Conservation (phyloP, 306 rosid genomes). For the Hippophae rhamnoides region DNA sequence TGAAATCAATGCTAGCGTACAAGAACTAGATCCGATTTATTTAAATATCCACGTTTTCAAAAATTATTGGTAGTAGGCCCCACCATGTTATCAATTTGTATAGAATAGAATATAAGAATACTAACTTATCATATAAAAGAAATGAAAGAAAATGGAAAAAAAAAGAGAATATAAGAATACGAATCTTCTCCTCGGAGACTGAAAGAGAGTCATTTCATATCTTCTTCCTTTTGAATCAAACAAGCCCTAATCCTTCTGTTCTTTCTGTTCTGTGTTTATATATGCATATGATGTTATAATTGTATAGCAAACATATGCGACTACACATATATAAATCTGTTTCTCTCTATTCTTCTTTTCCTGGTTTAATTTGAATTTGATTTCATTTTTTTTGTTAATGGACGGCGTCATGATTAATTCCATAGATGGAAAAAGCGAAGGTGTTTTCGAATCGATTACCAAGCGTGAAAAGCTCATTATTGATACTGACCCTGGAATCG, state of each 20-base stretch:
- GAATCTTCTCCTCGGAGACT: no score
- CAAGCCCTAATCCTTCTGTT: constrained; percentile 11
- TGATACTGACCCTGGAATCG: constrained; percentile 98
- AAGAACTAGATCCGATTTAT: no score
- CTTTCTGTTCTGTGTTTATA: background rate
- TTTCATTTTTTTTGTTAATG: background rate
- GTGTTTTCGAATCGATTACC: constrained; percentile 5
- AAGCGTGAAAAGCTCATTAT: constrained; percentile 63
- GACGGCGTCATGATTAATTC: constrained; percentile 16
- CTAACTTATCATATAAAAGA: no score
- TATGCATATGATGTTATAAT: background rate
- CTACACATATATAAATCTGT: background rate
- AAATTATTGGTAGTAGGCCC: no score
- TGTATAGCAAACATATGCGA: constrained; percentile 3
- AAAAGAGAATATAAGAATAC: no score
- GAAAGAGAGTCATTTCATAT: background rate
- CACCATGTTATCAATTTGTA: no score
- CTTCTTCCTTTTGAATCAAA: constrained; percentile 3
- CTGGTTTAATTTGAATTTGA: background rate
- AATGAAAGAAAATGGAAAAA: no score
- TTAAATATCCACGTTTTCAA: no score
- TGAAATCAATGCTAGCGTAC: no score
- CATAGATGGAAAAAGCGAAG: constrained; percentile 12
- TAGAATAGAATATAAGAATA: no score
- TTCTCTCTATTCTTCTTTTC: background rate